A percentile compares a stretch with the other conserved stretches of the same genome.
Evolutionary conservation across 148 eudicot genomes (phyloP).

Genomic region (Agrostemma githago): DNA sequence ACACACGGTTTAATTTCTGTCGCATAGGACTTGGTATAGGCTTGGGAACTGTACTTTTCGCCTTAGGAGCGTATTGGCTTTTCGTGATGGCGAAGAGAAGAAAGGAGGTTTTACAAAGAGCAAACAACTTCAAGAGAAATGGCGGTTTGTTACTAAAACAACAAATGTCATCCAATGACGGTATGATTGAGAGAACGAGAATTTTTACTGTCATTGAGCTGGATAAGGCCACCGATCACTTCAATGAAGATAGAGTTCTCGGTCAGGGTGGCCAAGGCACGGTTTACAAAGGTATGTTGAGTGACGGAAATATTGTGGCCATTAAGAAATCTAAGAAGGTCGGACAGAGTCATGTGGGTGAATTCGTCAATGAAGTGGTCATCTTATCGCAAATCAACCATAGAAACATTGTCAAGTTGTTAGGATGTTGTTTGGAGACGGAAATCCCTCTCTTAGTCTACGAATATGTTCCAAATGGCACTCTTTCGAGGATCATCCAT

Average conservation of each 20-base stretch:
- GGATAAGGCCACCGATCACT: slow-evolving; percentile 26
- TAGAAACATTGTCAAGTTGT: slow-evolving; percentile 22
- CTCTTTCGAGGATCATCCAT: slow-evolving; percentile 17
- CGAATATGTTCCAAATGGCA: slow-evolving; percentile 28
- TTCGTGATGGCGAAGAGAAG: slow-evolving; percentile 1
- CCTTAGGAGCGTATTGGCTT: slow-evolving; percentile 10
- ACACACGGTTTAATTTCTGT: background rate
- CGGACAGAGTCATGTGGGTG: slow-evolving; percentile 8
- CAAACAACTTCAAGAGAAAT: slow-evolving; percentile 20
- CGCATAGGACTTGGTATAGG: slow-evolving; percentile 20
- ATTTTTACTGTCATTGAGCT: slow-evolving; percentile 20
- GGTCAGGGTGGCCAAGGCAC: slow-evolving; percentile 38
- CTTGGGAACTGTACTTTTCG: slow-evolving; percentile 15
- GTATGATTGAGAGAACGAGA: slow-evolving; percentile 21
- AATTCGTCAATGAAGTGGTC: slow-evolving; percentile 29
- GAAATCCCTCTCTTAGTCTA: slow-evolving; percentile 28
- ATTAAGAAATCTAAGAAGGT: slow-evolving; percentile 23
- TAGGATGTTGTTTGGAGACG: slow-evolving; percentile 32
- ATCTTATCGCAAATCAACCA: slow-evolving; percentile 32
- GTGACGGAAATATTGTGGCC: slow-evolving; percentile 30
- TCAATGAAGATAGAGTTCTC: slow-evolving; percentile 21
- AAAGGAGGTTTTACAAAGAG: slow-evolving; percentile 10
- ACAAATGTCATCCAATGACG: slow-evolving; percentile 24
- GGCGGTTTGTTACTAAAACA: slow-evolving; percentile 27
- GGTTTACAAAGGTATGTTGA: slow-evolving; percentile 32